Evolutionary conservation across 495 filamentous ascomycete genomes (phyloP), one percentile per base, ranked within the genome.

Genomic region (Pyrenula aspistea): DNA sequence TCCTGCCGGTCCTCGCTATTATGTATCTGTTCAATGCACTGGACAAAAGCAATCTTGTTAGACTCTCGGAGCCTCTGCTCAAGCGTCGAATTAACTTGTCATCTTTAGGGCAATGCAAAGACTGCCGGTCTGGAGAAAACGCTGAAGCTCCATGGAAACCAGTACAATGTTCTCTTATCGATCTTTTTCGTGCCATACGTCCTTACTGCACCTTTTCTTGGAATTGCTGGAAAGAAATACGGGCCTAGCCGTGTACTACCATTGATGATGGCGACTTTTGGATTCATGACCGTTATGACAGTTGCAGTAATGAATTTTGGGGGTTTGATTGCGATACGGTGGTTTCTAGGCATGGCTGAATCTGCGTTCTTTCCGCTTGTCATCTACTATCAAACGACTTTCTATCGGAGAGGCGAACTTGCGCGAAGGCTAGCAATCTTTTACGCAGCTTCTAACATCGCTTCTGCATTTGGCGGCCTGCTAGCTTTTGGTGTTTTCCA

Each of bases 401-500:
- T 91, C 66, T 91, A 91, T 61, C 80, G 83, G 22, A 81, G 87
- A 36, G 80, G 81, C n/a, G 87, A 91, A 63, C 73, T 91, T 10
- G 87, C 86, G 3, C 73, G 86, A 20, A 83, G 87, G 2, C 76
- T 91, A 1, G 84, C 84, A 36, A 74, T 91, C 61, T 91, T 91
- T 73, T 91, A 90, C 64, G 87, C 86, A 0, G 86, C 84, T 0
- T 83, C 80, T 25, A 86, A 81, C 56, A 84, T 91, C 52, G 87
- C 86, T 23, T 82, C 79, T 50, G 88, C 86, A 22, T 90, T 62
- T 79, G 80, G 50, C 1, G 87, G 87, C 4, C 72, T 91, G 1
- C 74, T 92, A 20, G 82, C 87, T 0, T 89, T 86, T 55, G 87
- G 85, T 0, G 82, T 88, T 2, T 89, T 91, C 67, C 87, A 84